Evolutionary conservation across 1,284 basidiomycete species (phyloP).

Genomic region (Mixia osmundae): DNA sequence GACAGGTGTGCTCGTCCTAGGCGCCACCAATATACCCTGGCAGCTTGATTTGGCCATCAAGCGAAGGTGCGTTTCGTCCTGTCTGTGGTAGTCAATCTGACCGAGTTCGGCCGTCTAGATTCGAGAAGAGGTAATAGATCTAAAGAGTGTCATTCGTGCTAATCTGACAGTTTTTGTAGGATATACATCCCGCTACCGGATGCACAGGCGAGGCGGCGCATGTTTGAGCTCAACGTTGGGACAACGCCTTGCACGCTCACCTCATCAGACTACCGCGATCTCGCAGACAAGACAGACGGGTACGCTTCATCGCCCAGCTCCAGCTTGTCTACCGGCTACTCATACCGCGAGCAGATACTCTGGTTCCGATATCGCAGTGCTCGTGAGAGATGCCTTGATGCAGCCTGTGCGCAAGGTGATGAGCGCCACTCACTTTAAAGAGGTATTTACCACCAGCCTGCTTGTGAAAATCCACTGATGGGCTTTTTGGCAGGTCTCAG

Average conservation of each 20-base stretch:
- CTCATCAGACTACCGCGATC: constrained; percentile 49
- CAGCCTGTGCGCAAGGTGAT: constrained; percentile 94
- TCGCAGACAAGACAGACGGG: constrained; percentile 76
- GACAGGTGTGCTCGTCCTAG: constrained; percentile 90
- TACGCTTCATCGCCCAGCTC: constrained; percentile 18
- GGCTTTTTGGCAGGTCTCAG: constrained; percentile 23
- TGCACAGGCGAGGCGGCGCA: constrained; percentile 67
- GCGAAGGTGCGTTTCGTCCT: constrained; percentile 24
- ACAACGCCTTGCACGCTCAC: constrained; percentile 67
- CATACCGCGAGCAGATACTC: constrained; percentile 37
- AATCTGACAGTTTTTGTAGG: constrained; percentile 46
- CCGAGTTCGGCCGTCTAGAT: too few relatives aligned
- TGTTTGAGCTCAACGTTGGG: constrained; percentile 95
- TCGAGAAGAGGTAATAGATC: too few relatives aligned
- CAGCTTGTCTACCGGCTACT: background rate
- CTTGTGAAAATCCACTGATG: constrained; percentile 13
- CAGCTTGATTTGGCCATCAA: constrained; percentile 95
- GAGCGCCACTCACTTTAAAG: constrained; percentile 83
- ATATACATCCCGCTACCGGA: constrained; percentile 97
- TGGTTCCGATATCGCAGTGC: constrained; percentile 82
- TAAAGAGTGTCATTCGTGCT: too few relatives aligned
- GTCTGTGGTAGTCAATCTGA: background rate
- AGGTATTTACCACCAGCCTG: constrained; percentile 20
- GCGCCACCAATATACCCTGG: constrained; percentile 96
- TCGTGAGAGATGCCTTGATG: constrained; percentile 94